phyloP scores from a whole-genome alignment of 2,329 filamentous ascomycete genomes.

The Sporothrix luriei region DNA sequence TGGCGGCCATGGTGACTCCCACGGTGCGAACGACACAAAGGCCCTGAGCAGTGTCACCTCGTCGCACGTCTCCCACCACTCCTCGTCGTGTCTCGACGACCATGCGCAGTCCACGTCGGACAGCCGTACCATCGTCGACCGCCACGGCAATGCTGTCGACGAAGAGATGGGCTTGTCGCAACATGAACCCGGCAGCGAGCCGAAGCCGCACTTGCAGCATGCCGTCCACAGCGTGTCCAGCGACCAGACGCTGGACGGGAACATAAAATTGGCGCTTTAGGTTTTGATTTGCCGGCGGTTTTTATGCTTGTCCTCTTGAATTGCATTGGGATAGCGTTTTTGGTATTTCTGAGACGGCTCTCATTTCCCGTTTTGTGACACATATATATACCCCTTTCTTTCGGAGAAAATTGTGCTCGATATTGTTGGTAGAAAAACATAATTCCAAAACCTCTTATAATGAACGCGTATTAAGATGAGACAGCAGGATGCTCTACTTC shows the following conservation, averaged over 20 bases:
- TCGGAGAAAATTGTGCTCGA: no score
- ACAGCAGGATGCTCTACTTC: neutral
- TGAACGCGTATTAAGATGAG: neutral
- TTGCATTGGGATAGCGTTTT: constrained; percentile 16
- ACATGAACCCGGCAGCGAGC: neutral
- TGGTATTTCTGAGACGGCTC: neutral
- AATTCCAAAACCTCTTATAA: no score
- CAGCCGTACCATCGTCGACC: neutral
- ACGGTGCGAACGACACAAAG: neutral
- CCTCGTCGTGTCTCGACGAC: constrained; percentile 3
- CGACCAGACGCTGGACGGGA: neutral
- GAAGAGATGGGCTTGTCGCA: constrained; percentile 6
- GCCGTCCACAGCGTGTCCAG: neutral
- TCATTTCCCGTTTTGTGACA: neutral
- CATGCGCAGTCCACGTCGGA: constrained; percentile 5
- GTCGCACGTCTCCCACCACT: neutral
- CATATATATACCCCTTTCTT: constrained; percentile 1
- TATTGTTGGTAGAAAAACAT: neutral
- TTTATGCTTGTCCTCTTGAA: neutral
- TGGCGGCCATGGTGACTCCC: neutral
- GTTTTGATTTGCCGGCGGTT: neutral
- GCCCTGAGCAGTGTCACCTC: neutral
- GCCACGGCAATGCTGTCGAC: constrained; percentile 4
- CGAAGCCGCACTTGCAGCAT: neutral
- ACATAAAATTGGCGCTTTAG: neutral